Conservation (phyloP, 495 filamentous ascomycete genomes). For the Gamarada debralockiae region DNA sequence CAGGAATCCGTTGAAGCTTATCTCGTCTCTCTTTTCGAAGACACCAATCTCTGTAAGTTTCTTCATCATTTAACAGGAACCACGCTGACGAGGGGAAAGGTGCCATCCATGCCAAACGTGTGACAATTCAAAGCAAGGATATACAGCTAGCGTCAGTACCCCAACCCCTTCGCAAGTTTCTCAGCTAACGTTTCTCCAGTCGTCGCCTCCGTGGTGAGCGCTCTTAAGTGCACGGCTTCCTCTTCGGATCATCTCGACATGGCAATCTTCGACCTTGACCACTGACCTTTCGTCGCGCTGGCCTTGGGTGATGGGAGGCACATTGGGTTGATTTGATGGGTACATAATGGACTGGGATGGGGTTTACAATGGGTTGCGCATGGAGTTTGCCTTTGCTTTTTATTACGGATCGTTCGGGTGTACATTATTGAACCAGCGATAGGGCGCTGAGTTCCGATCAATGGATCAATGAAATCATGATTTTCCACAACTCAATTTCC, state of each 20-base stretch:
- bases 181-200: slow-evolving; percentile 92
- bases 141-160: slow-evolving; percentile 16
- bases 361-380: slow-evolving; percentile 14
- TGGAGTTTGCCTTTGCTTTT: slow-evolving; percentile 22
- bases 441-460: slow-evolving; percentile 23
- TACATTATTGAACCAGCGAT: slow-evolving; percentile 23
- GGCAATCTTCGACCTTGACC: slow-evolving; percentile 1
- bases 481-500: neutral
- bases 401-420: slow-evolving; percentile 8
- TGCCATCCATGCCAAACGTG: slow-evolving; percentile 99
- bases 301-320: neutral
- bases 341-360: slow-evolving; percentile 21
- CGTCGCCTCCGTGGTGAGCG: slow-evolving; percentile 96
- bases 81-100: too few species aligned
- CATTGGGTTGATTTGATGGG: slow-evolving; percentile 8
- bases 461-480: neutral
- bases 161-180: slow-evolving; percentile 61
- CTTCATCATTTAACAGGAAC: slow-evolving; percentile 78
- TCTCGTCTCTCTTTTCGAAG: slow-evolving; percentile 99
- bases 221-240: slow-evolving; percentile 7
- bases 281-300: neutral
- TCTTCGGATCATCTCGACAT: slow-evolving; percentile 7
- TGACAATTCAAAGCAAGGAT: slow-evolving; percentile 67
- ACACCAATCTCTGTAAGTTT: slow-evolving; percentile 91
- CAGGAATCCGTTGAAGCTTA: slow-evolving; percentile 99